Percentiles rank a stretch among this genome's conserved stretches.
Evolutionary conservation across 2,329 filamentous ascomycete species (phyloP).

Genomic region (Fusarium setosum): DNA sequence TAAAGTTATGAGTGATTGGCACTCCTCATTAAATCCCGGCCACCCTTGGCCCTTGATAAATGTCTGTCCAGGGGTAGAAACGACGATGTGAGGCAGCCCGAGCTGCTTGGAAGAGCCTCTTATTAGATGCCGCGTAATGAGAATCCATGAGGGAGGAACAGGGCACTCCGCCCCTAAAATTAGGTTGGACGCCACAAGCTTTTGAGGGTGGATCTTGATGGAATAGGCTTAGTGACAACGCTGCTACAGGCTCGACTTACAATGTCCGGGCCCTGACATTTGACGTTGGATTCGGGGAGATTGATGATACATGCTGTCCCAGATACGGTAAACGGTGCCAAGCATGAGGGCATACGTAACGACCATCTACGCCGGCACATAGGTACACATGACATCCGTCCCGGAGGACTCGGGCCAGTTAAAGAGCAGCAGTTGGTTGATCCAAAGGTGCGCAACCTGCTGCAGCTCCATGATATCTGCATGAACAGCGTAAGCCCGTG

Average conservation of each 20-base stretch:
- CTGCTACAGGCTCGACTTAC: neutral
- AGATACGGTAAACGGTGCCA: no score
- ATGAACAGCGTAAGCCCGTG: no score
- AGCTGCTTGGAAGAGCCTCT: neutral
- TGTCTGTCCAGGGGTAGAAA: slow-evolving; percentile 8
- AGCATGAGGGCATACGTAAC: no score
- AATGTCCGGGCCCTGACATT: neutral
- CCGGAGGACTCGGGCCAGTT: no score
- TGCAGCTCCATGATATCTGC: no score
- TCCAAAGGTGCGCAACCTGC: no score
- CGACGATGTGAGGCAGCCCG: slow-evolving; percentile 18
- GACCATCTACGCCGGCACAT: no score
- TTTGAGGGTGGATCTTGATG: neutral
- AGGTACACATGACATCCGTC: no score
- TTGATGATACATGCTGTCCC: neutral
- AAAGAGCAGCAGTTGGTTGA: no score
- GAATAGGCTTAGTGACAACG: neutral
- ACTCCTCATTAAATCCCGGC: no score
- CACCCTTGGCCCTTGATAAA: neutral
- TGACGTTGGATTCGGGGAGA: neutral
- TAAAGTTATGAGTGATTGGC: neutral
- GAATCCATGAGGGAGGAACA: neutral
- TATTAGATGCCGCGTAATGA: slow-evolving; percentile 18
- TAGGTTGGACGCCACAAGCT: slow-evolving; percentile 6
- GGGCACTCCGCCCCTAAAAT: slow-evolving; percentile 6